Percentiles rank a stretch among this genome's conserved stretches.
Evolutionary conservation across 2,329 filamentous ascomycete genomes (phyloP).

Genomic region (Penicillium sp.): DNA sequence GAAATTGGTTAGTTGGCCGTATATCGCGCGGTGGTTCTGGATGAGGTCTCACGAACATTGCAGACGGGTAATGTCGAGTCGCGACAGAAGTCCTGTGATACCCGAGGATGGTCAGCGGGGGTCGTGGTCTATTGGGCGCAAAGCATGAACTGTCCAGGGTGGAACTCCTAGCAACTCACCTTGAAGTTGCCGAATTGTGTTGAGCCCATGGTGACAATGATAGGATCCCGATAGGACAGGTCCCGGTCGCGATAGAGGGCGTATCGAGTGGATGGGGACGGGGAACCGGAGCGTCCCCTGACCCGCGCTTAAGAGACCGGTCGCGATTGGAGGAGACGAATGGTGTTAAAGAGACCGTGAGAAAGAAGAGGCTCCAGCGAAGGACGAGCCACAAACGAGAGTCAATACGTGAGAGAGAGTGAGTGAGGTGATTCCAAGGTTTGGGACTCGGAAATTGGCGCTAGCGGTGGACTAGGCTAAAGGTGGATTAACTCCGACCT

Average conservation of each 20-base stretch:
- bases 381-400: not conserved
- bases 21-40: not conserved
- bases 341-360: not conserved
- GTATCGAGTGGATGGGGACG: not conserved
- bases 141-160: slow-evolving; percentile 6
- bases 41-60: slow-evolving; percentile 63
- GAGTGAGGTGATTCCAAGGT: not conserved
- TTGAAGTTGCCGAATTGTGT: slow-evolving; percentile 61
- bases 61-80: slow-evolving; percentile 81
- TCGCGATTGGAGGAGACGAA: slow-evolving; percentile 1
- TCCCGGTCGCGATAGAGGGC: slow-evolving; percentile 2
- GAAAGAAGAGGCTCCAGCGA: not conserved
- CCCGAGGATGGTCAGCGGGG: slow-evolving; percentile 23
- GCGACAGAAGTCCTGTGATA: slow-evolving; percentile 71
- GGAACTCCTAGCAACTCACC: slow-evolving; percentile 40
- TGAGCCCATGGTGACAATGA: slow-evolving; percentile 43
- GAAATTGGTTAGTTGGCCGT: slow-evolving; percentile 15
- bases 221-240: not conserved
- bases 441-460: slow-evolving; percentile 3
- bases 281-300: slow-evolving; percentile 11
- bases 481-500: not conserved
- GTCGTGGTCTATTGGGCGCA: slow-evolving; percentile 3
- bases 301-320: slow-evolving; percentile 4
- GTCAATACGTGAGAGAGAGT: not conserved
- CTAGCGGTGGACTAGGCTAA: not conserved